These are phyloP conservation scores for Tricholoma furcatifolium DNA, from an alignment of 768 basidiomycete species.

Conservation along the genomic window DNA sequence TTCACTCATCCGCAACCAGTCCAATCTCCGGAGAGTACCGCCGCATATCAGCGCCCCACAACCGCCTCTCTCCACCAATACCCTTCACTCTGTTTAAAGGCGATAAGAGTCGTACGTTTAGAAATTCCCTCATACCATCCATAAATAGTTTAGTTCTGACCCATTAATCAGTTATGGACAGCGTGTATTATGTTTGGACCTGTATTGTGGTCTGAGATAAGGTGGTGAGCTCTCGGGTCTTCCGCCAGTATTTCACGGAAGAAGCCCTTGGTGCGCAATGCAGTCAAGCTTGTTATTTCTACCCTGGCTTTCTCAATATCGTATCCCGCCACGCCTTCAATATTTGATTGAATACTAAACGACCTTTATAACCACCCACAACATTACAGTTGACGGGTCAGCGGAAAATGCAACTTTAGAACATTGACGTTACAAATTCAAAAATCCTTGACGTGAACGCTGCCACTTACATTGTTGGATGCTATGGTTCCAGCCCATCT, in stretches of 20 bases:
- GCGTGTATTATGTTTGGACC: constrained; percentile 90
- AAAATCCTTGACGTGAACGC: too few relatives aligned
- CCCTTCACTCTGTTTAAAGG: constrained; percentile 61
- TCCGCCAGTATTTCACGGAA: constrained; percentile 19
- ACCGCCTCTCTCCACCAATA: constrained; percentile 59
- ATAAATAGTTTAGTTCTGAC: not conserved
- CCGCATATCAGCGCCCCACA: too few relatives aligned
- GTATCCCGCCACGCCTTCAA: constrained; percentile 5
- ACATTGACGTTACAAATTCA: too few relatives aligned
- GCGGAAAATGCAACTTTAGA: too few relatives aligned
- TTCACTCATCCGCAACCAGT: constrained; percentile 55
- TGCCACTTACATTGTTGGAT: too few relatives aligned
- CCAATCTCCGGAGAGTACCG: too few relatives aligned
- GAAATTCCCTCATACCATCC: constrained; percentile 5
- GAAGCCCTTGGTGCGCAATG: not conserved
- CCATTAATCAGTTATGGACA: constrained; percentile 69
- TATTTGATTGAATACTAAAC: not conserved
- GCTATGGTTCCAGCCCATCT: too few relatives aligned
- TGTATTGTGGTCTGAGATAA: constrained; percentile 82
- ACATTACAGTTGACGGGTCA: too few relatives aligned
- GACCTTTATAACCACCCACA: too few relatives aligned
- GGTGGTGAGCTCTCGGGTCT: constrained; percentile 64
- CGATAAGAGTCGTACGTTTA: constrained; percentile 68
- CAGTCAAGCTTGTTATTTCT: not conserved
- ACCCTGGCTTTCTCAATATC: constrained; percentile 4